Conservation (phyloP, 345 rosid species). For the Clausena lansium region DNA sequence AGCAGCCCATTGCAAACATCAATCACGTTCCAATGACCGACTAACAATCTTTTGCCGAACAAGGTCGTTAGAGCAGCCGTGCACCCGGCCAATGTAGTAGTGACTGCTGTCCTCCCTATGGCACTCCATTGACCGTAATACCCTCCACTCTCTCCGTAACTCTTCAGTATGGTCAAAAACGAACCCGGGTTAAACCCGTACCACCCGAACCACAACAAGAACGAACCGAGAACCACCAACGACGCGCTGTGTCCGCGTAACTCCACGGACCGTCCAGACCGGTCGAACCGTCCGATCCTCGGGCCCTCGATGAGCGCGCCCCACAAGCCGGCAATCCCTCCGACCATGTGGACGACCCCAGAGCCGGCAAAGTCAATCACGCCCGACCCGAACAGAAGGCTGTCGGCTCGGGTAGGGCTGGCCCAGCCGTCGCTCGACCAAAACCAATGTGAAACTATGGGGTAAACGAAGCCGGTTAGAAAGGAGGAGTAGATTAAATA, state of each 20-base stretch:
- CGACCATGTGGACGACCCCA: conserved; percentile 82
- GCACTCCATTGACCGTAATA: conserved; percentile 85
- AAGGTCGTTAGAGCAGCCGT: conserved; percentile 79
- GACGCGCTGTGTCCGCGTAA: conserved; percentile 73
- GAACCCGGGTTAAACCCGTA: conserved; percentile 85
- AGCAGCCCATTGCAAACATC: conserved; percentile 80
- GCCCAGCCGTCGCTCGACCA: conserved; percentile 82
- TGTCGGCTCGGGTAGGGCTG: conserved; percentile 30
- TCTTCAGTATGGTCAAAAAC: conserved; percentile 36
- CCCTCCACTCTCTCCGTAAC: conserved; percentile 27
- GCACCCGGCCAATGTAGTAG: conserved; percentile 74
- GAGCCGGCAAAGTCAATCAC: conserved; percentile 83
- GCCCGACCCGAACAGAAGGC: conserved; percentile 49
- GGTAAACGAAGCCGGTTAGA: conserved; percentile 73
- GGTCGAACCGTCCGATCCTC: conserved; percentile 62
- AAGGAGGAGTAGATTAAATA: conserved; percentile 67
- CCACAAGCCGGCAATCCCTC: conserved; percentile 78
- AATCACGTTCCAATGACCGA: conserved; percentile 72
- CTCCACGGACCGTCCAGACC: conserved; percentile 37
- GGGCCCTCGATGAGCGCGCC: conserved; percentile 77
- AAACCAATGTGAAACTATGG: conserved; percentile 70
- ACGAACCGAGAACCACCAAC: conserved; percentile 70
- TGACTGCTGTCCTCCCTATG: conserved; percentile 74
- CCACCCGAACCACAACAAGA: conserved; percentile 84
- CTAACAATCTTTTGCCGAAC: conserved; percentile 61